A percentile compares a stretch with the other conserved stretches of the same genome.
phyloP scores from a whole-genome alignment of 495 filamentous ascomycete genomes.

The Aspergillus incahuasiensis region DNA sequence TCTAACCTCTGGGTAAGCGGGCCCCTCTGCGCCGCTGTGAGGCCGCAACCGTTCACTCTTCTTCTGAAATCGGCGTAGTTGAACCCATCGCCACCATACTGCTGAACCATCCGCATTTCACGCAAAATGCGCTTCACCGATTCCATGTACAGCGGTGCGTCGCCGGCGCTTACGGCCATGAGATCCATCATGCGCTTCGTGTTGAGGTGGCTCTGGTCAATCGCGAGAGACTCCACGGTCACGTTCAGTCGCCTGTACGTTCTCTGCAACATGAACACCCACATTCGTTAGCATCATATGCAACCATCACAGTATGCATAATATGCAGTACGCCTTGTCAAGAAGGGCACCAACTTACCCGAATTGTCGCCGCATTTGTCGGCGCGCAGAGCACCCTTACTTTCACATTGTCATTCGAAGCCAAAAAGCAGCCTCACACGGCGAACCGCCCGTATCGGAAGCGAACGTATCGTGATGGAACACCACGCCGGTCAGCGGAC shows the following conservation, averaged over 20 bases:
- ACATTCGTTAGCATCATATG: too few species aligned
- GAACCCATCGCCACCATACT: constrained; percentile 36
- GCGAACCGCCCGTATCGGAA: constrained; percentile 43
- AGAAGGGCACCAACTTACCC: too few species aligned
- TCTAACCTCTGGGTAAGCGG: too few species aligned
- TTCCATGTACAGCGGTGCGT: constrained; percentile 54
- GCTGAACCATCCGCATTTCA: constrained; percentile 50
- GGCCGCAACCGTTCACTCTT: constrained; percentile 17
- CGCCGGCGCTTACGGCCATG: constrained; percentile 55
- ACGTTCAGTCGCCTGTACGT: constrained; percentile 35
- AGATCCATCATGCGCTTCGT: constrained; percentile 61
- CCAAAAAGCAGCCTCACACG: constrained; percentile 67
- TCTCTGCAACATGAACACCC: constrained; percentile 23
- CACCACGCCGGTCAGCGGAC: constrained; percentile 54
- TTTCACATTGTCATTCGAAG: constrained; percentile 46
- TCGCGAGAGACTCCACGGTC: constrained; percentile 47
- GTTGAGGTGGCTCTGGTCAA: constrained; percentile 57
- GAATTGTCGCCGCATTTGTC: constrained; percentile 37
- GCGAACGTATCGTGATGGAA: constrained; percentile 66
- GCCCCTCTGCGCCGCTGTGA: too few species aligned
- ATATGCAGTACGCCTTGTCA: too few species aligned
- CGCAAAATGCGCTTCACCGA: constrained; percentile 53
- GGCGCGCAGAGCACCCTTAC: constrained; percentile 62
- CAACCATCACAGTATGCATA: too few species aligned
- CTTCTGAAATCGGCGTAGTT: constrained; percentile 50